Base-by-base conservation (phyloP, 2,329 filamentous ascomycete species). In the Claviceps sp. region DNA sequence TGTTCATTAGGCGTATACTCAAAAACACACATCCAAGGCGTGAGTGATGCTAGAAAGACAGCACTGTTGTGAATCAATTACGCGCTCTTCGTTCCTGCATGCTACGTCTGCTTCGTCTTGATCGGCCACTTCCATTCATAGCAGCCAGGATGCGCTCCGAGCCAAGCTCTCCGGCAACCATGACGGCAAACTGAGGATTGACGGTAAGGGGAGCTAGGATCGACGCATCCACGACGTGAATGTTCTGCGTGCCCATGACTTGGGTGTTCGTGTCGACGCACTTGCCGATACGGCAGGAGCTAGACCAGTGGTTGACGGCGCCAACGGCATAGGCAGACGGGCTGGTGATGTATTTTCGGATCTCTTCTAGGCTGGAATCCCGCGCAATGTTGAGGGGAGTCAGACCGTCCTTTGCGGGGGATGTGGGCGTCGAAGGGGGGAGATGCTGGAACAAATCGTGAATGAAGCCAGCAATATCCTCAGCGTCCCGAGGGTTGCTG, bases 131-230 rank as follows among this genome's bases (percentile, higher is more conserved):
- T n/a, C 13, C 26, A 7, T 34, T 17, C 51, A 49, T 45, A 16
- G 20, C 16, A 17, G 45, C 49, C 36, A 57, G 36, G 52, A 78
- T 75, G 56, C 71, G 64, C 61, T 78, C 75, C 2, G 70, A 67
- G 1, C 70, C 76, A 55, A 67, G 69, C 64, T 78, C 76, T 0
- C 68, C 76, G 4, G 71, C 74, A 20, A 75, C 69, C 73, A 78
- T 78, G 26, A 76, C 67, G 0, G 73, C 75, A 60, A 78, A 74
- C 55, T 75, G 73, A 1, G 76, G 76, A 57, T 78, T 78, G 1
- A 75, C 73, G 0, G 73, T 77, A 57, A 79, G 59, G 1, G 75
- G 75, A 34, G 68, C 60, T 7, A 76, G 55, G 40, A 78, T 74
- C 38, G 70, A 73, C 0, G 69, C 71, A 58, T 78, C 75, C 3